Evolutionary conservation across 2,329 filamentous ascomycete genomes (phyloP).

Genomic region (Metarhizium guizhouense): DNA sequence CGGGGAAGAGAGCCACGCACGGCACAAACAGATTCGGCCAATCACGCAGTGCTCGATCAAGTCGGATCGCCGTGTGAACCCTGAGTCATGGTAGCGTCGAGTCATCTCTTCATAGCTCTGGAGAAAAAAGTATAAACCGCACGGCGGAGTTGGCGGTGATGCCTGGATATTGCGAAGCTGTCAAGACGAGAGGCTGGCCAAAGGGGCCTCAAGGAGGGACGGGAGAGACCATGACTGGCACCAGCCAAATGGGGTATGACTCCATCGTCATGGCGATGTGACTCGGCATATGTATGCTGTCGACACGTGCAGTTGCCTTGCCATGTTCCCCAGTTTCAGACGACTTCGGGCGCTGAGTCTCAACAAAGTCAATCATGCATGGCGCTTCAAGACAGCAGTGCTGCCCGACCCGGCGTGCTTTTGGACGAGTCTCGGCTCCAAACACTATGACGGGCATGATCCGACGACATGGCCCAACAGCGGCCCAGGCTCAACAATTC

Average conservation of each 20-base stretch:
- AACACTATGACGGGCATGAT: background rate
- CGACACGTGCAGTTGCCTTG: background rate
- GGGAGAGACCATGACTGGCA: background rate
- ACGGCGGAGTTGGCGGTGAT: no score
- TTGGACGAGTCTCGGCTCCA: background rate
- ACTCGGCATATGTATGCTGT: background rate
- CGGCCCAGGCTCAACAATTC: background rate
- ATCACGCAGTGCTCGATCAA: no score
- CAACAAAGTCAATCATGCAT: no score
- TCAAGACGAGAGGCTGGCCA: background rate
- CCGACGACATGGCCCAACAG: background rate
- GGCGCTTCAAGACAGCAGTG: background rate
- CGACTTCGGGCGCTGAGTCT: background rate
- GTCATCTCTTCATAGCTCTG: no score
- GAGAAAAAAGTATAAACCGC: no score
- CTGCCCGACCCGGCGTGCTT: background rate
- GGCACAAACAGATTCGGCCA: no score
- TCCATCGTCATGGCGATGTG: background rate
- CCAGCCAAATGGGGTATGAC: background rate
- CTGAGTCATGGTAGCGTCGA: no score
- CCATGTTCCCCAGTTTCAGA: background rate
- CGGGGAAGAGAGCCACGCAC: no score
- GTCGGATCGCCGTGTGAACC: no score
- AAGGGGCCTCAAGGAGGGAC: background rate
- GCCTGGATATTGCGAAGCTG: no score